These are phyloP conservation scores for Pseudevernia furfuracea DNA, from an alignment of 495 filamentous ascomycete species.

Conservation along the genomic window DNA sequence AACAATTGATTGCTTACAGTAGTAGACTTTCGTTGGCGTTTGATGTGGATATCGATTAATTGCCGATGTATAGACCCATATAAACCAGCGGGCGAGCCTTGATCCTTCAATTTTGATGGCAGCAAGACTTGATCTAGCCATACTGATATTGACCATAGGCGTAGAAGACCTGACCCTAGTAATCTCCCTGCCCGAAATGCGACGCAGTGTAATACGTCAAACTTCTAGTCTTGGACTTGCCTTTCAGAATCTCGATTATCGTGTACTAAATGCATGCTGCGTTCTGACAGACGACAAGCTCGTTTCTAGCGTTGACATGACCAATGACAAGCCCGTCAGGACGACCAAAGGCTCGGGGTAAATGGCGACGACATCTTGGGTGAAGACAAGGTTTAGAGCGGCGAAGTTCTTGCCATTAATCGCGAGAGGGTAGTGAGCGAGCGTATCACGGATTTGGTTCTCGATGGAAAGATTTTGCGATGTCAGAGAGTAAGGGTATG, in stretches of 20 bases:
- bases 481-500: not conserved
- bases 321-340: constrained; percentile 18
- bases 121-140: constrained; percentile 21
- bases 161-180: constrained; percentile 14
- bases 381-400: constrained; percentile 31
- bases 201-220: constrained; percentile 30
- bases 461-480: not conserved
- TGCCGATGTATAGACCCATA: too few species aligned
- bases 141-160: constrained; percentile 27
- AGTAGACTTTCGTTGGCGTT: too few species aligned
- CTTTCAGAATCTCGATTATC: constrained; percentile 22
- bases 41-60: too few species aligned
- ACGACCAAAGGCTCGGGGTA: constrained; percentile 30
- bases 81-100: constrained; percentile 29
- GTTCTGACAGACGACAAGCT: constrained; percentile 27
- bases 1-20: too few species aligned
- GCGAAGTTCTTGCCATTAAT: constrained; percentile 34
- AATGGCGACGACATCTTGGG: constrained; percentile 29
- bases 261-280: constrained; percentile 30
- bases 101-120: constrained; percentile 17
- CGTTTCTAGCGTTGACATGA: constrained; percentile 4
- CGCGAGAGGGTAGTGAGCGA: constrained; percentile 32
- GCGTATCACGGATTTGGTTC: constrained; percentile 29
- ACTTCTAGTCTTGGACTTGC: not conserved
- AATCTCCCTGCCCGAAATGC: constrained; percentile 29